Evolutionary conservation across 371 early-diverging fungal genomes (phyloP).

Genomic region (Haplosporangium sp.): DNA sequence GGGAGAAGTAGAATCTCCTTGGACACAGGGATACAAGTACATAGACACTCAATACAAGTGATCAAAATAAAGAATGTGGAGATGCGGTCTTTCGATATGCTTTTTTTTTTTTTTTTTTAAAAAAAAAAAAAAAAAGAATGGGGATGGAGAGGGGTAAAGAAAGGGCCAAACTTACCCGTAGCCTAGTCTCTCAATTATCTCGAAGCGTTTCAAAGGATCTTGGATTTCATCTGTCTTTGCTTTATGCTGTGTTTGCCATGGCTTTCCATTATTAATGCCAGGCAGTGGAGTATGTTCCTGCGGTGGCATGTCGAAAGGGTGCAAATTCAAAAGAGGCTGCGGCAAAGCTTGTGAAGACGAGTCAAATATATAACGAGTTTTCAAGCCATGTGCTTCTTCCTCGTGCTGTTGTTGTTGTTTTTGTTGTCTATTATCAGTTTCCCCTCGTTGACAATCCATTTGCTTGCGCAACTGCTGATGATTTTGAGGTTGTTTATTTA

Average conservation of each 20-base stretch:
- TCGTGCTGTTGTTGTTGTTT: not conserved
- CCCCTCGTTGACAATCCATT: not conserved
- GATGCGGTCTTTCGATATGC: too few species aligned
- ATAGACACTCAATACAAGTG: not conserved
- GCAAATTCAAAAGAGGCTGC: not conserved
- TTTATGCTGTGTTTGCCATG: too few species aligned
- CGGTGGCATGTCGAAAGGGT: not conserved
- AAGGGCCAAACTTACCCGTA: conserved; percentile 26
- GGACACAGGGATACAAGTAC: not conserved
- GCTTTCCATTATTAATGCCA: not conserved
- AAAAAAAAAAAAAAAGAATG: not conserved
- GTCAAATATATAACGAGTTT: not conserved
- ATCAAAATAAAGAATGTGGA: not conserved
- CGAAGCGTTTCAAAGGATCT: conserved; percentile 31
- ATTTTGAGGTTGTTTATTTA: not conserved
- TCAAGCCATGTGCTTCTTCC: conserved; percentile 1
- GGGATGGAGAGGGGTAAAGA: not conserved
- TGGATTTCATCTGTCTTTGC: not conserved
- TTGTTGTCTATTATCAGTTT: not conserved
- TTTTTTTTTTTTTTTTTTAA: too few species aligned
- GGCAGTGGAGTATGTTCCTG: conserved; percentile 3
- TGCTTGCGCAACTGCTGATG: not conserved
- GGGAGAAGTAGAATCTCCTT: not conserved
- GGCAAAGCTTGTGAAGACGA: not conserved
- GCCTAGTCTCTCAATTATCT: conserved; percentile 40